Base-by-base conservation (phyloP, 768 basidiomycete species). In the Candolleomyces eurysporus region DNA sequence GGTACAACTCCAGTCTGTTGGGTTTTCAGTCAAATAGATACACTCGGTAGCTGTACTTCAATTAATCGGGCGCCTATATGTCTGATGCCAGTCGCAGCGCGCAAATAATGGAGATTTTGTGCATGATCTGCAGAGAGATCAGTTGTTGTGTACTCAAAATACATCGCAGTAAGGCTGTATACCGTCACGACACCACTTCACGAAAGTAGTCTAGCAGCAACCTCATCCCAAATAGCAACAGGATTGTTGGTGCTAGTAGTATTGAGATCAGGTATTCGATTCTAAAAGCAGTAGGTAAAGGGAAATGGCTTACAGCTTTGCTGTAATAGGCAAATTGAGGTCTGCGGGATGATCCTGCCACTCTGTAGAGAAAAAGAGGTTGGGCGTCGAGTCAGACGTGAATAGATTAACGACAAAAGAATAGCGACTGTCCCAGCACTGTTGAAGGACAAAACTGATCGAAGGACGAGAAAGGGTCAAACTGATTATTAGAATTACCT, bases 311-410 rank as follows among this genome's bases (percentile, higher is more conserved):
- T 69, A 85, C 86, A 74, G 78, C 56, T 76, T 74, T 30, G 73
- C 67, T 1, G 83, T 83, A 54, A 87, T 65, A 11, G 80, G 83
- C 39, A 86, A 72, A 65, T 82, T 84, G 54, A 84, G 71, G 62
- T 79, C 77, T 5, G 84, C 85, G 0, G 83, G 77, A 67, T 81
- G 84, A 60, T 82, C 73, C 68, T 87, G 84, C 84, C 85, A 87
- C 72, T 86, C 86, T 74, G 58, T 76, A 45, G 14, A 8, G 36
- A 36, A 36, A 19, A 49, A 50, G 14, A 58, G 19, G 26, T 26
- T 26, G 26, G 11, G 36, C 36, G 13, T 46, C 13, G 45, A 46
- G 19, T 46, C 19, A 36, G 36, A 36, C 11, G 8, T n/a, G 19
- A 36, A 36, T 1, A 36, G 11, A 36, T 36, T 36, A 36, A 36